Conservation (phyloP, 495 filamentous ascomycete species). For the Penicillium malachiteum region DNA sequence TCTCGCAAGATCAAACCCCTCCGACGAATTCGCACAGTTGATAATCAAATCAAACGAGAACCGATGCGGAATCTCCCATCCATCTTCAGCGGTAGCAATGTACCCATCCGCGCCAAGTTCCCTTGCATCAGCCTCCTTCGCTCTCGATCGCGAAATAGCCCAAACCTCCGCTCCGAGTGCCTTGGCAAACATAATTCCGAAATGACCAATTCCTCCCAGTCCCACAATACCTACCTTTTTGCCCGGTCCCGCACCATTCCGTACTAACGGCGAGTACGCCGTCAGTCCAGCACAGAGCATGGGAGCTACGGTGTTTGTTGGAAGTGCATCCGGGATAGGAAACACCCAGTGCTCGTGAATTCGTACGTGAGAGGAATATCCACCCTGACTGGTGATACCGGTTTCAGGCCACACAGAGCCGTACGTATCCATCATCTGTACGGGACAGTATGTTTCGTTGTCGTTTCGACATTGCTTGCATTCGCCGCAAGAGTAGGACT, state of each 20-base stretch:
- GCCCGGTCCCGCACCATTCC: slow-evolving; percentile 71
- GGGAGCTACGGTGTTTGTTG: slow-evolving; percentile 67
- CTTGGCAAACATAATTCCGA: slow-evolving; percentile 68
- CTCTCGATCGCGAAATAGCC: slow-evolving; percentile 65
- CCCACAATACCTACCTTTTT: slow-evolving; percentile 81
- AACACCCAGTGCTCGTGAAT: slow-evolving; percentile 74
- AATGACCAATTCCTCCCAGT: slow-evolving; percentile 74
- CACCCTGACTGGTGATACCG: slow-evolving; percentile 62
- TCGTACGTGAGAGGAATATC: slow-evolving; percentile 68
- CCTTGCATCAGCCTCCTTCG: slow-evolving; percentile 67
- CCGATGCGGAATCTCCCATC: slow-evolving; percentile 54
- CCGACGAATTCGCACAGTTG: slow-evolving; percentile 67
- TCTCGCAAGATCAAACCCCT: slow-evolving; percentile 64
- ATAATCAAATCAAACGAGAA: slow-evolving; percentile 75
- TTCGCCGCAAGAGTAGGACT: slow-evolving; percentile 69
- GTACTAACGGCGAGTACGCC: slow-evolving; percentile 72
- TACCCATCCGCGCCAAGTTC: slow-evolving; percentile 74
- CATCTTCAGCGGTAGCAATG: slow-evolving; percentile 63
- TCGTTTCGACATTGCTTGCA: slow-evolving; percentile 67
- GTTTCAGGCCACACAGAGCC: slow-evolving; percentile 61
- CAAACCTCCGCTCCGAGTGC: slow-evolving; percentile 69
- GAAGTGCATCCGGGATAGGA: slow-evolving; percentile 73
- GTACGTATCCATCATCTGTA: slow-evolving; percentile 62
- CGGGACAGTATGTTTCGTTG: slow-evolving; percentile 79
- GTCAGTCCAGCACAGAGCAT: slow-evolving; percentile 92